Base-by-base conservation (phyloP, 2,329 filamentous ascomycete genomes). In the Diaporthe amygdali region DNA sequence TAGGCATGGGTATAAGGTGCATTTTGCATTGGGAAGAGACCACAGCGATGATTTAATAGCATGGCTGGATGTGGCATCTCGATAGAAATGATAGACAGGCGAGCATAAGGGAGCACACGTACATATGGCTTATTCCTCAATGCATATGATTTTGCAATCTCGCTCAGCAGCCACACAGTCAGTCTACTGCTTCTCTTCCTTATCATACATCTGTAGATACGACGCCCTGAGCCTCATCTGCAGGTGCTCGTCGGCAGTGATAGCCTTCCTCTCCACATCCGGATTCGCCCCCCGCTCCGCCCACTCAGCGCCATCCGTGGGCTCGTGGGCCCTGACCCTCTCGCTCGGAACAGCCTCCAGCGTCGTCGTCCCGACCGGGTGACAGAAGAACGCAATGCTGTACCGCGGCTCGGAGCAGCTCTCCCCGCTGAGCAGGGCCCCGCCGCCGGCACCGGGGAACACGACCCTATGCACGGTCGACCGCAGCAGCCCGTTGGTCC, bases 401-500 rank as follows among this genome's bases (percentile, higher is more conserved):
- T 92, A 93, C 59, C 91, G 82, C 72, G 89, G 84, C 32, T 86
- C 87, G 0, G 78, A 76, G 39, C 82, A 85, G 5, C 80, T 82
- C 78, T 89, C 88, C n/a, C 84, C 86, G 2, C 79, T 73, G 1
- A 83, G 78, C 10, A 71, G 72, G 37, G 80, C 83, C 0, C 82
- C 82, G 34, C 79, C 76, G 2, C 79, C 76, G 2, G 87, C 86
- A 15, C 74, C 77, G 0, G 86, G 82, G 74, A 97, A 96, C 0
- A 96, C 90, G 37, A 98, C 96, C 14, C 96, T 87, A 79, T 98
- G 96, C 7, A 98, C 90, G 0, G 96, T 98, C 76, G 92, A 95
- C 76, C 94, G 93, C 74, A 98, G 87, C 56, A 98, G 82, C 0
- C 95, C 95, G 74, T 93, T 92, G 1, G 96, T 98, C 96, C 96